phyloP scores from a whole-genome alignment of 2,329 filamentous ascomycete genomes.

The Aspergillus novoparasiticus region DNA sequence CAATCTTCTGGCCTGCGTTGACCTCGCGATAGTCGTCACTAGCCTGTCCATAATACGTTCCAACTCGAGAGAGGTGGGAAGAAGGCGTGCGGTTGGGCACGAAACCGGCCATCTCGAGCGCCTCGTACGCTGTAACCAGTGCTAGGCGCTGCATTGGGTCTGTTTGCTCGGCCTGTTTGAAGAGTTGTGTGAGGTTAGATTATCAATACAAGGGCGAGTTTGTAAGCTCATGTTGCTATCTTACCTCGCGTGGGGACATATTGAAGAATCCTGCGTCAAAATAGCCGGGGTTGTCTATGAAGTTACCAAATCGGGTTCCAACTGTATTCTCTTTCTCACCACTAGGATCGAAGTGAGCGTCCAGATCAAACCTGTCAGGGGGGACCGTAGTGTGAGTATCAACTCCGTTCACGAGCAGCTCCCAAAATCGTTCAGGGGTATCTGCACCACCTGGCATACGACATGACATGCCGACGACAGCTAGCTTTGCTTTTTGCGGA shows the following conservation, averaged over 20 bases:
- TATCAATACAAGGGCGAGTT: no score
- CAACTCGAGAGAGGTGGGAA: slow-evolving; percentile 62
- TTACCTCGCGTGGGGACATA: slow-evolving; percentile 62
- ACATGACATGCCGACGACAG: slow-evolving; percentile 30
- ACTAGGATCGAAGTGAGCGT: slow-evolving; percentile 37
- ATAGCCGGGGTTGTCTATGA: slow-evolving; percentile 37
- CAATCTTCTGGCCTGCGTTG: slow-evolving; percentile 69
- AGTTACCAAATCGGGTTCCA: slow-evolving; percentile 38
- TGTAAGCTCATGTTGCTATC: neutral
- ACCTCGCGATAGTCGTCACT: slow-evolving; percentile 67
- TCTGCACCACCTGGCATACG: slow-evolving; percentile 25
- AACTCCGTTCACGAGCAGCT: slow-evolving; percentile 35
- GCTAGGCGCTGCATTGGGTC: slow-evolving; percentile 79
- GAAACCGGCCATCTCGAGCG: slow-evolving; percentile 76
- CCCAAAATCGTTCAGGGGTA: slow-evolving; percentile 36
- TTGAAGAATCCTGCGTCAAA: slow-evolving; percentile 48
- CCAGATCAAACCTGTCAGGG: slow-evolving; percentile 36
- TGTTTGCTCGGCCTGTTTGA: slow-evolving; percentile 67
- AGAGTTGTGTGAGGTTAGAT: neutral
- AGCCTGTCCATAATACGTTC: slow-evolving; percentile 72
- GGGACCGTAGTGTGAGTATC: slow-evolving; percentile 36
- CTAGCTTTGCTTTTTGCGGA: slow-evolving; percentile 23
- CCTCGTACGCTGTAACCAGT: slow-evolving; percentile 77
- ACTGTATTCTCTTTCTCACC: slow-evolving; percentile 38
- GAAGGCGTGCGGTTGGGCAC: slow-evolving; percentile 69